Conservation (phyloP, 148 eudicot genomes). For the Rhododendron vialii region DNA sequence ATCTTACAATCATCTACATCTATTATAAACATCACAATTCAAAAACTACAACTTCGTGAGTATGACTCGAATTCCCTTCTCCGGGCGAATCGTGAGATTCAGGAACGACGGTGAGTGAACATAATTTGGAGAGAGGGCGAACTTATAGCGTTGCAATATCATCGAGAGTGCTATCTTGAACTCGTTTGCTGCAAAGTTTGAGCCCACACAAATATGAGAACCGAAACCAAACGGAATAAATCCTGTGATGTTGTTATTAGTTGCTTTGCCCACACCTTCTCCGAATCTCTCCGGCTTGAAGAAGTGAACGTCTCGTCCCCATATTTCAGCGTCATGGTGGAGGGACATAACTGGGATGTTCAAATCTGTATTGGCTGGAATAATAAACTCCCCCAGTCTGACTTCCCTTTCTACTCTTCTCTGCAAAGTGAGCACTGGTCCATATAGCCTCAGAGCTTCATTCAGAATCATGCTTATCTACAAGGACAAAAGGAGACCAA, state of each 20-base stretch:
- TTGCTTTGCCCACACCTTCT: slow-evolving; percentile 13
- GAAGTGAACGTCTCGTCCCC: slow-evolving; percentile 7
- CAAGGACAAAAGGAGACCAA: neutral
- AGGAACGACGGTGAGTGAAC: neutral
- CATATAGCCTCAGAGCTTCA: slow-evolving; percentile 10
- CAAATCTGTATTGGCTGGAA: slow-evolving; percentile 4
- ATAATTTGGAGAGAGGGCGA: slow-evolving; percentile 2
- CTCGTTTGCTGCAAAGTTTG: neutral
- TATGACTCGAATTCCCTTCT: slow-evolving; percentile 1
- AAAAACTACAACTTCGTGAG: neutral
- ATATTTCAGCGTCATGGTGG: slow-evolving; percentile 6
- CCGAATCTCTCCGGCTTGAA: slow-evolving; percentile 11
- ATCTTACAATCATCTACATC: neutral
- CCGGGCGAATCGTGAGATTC: neutral
- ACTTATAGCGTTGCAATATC: slow-evolving; percentile 7
- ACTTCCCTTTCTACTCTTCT: slow-evolving; percentile 3
- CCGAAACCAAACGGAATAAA: slow-evolving; percentile 5
- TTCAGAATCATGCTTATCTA: slow-evolving; percentile 6
- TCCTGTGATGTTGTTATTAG: neutral
- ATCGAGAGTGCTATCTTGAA: slow-evolving; percentile 5
- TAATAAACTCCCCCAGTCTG: neutral
- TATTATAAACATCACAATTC: neutral
- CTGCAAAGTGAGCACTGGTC: neutral
- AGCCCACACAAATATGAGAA: neutral
- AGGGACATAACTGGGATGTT: neutral